A percentile compares a stretch with the other conserved stretches of the same genome.
These are phyloP conservation scores for Teratosphaeria pseudoeucalypti DNA, from an alignment of 2,329 filamentous ascomycete species.

Conservation along the genomic window DNA sequence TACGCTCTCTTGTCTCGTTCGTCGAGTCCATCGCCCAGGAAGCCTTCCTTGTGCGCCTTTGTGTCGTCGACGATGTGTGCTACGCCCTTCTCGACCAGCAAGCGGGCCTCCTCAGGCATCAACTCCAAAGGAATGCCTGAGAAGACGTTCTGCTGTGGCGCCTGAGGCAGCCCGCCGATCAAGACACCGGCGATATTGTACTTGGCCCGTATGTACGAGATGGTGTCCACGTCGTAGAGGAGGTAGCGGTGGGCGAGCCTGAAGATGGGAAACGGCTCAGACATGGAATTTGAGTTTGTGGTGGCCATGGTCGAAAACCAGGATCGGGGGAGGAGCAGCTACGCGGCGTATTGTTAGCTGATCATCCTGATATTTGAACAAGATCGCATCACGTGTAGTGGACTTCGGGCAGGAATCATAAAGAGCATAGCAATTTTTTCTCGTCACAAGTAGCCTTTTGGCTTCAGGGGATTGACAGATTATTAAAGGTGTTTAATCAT, in stretches of 20 bases:
- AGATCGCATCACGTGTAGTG: not conserved
- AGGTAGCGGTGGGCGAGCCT: conserved; percentile 72
- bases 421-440: conserved; percentile 39
- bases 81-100: conserved; percentile 66
- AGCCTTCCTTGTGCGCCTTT: conserved; percentile 54
- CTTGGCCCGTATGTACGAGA: conserved; percentile 64
- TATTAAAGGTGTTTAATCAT: conserved; percentile 53
- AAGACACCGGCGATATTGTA: conserved; percentile 80
- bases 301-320: conserved; percentile 4
- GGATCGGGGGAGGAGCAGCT: not conserved
- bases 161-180: conserved; percentile 79
- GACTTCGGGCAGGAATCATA: conserved; percentile 15
- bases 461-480: conserved; percentile 81
- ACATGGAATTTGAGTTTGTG: conserved; percentile 26
- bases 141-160: conserved; percentile 91
- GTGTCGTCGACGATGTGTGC: conserved; percentile 75
- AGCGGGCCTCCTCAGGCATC: conserved; percentile 76
- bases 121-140: conserved; percentile 79
- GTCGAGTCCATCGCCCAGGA: conserved; percentile 42
- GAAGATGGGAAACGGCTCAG: conserved; percentile 65
- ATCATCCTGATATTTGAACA: not conserved
- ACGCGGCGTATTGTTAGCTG: not conserved
- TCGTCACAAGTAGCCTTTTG: conserved; percentile 39
- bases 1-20: conserved; percentile 53
- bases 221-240: conserved; percentile 75